A percentile compares a stretch with the other conserved stretches of the same genome.
phyloP scores from a whole-genome alignment of 805 yeast genomes.

The Spathaspora girioi region DNA sequence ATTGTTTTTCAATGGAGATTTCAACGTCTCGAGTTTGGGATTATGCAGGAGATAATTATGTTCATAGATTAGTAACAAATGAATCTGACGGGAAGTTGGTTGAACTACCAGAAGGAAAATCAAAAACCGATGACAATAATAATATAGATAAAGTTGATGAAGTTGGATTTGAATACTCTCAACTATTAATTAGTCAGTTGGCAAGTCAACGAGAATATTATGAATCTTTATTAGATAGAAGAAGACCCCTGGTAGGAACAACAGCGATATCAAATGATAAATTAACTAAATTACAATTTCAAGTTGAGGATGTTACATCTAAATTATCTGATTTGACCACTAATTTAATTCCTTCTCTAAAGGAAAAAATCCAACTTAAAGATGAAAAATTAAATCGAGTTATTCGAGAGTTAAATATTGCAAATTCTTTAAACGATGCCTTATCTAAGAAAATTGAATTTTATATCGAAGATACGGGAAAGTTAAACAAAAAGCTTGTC shows the following conservation, averaged over 20 bases:
- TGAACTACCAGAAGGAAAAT: conserved; percentile 49
- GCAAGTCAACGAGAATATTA: conserved; percentile 85
- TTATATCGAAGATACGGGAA: conserved; percentile 21
- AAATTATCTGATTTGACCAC: conserved; percentile 22
- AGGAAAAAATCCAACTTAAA: conserved; percentile 24
- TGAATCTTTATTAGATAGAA: conserved; percentile 41
- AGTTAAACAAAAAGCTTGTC: conserved; percentile 20
- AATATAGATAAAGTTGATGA: conserved; percentile 44
- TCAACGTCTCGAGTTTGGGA: conserved; percentile 90
- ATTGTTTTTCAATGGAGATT: conserved; percentile 89
- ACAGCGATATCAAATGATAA: not conserved
- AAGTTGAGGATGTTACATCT: conserved; percentile 24
- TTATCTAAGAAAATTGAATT: conserved; percentile 36
- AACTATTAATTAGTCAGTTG: conserved; percentile 70
- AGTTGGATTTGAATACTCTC: conserved; percentile 75
- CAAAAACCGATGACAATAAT: conserved; percentile 1
- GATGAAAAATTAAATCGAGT: conserved; percentile 26
- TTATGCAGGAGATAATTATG: conserved; percentile 86
- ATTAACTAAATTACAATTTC: conserved; percentile 22
- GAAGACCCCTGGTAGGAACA: no score
- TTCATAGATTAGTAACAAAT: conserved; percentile 79
- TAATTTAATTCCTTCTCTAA: conserved; percentile 30
- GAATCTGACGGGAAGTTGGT: conserved; percentile 88
- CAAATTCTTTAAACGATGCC: conserved; percentile 34
- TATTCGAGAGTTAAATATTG: conserved; percentile 27